A percentile compares a stretch with the other conserved stretches of the same genome.
These are phyloP conservation scores for Trichopus zeylanicus DNA, from an alignment of 116 monocot genomes.

Conservation along the genomic window DNA sequence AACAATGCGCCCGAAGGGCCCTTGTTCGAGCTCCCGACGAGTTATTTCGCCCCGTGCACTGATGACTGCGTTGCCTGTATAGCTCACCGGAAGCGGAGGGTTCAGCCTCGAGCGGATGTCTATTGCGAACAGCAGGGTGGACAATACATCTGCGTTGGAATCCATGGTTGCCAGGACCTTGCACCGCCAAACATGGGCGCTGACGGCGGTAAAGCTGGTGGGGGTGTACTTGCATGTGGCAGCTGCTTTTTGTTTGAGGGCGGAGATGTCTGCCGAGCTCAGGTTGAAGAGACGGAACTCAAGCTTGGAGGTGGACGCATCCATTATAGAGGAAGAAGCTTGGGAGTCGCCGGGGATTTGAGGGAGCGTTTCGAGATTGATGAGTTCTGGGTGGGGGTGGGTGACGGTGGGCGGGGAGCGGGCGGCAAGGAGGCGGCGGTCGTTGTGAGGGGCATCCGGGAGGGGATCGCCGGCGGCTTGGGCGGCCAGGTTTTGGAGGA, in stretches of 20 bases:
- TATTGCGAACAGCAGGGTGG: constrained; percentile 14
- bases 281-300: constrained; percentile 19
- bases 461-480: neutral
- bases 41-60: constrained; percentile 3
- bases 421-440: constrained; percentile 9
- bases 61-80: constrained; percentile 19
- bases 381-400: constrained; percentile 4
- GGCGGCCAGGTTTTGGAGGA: constrained; percentile 13
- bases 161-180: constrained; percentile 4
- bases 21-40: neutral
- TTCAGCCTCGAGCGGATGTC: constrained; percentile 9
- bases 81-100: constrained; percentile 11
- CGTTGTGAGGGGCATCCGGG: neutral
- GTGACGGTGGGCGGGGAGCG: constrained; percentile 2
- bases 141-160: neutral
- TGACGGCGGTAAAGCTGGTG: constrained; percentile 32
- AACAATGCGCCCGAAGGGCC: constrained; percentile 4
- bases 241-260: constrained; percentile 14
- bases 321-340: neutral
- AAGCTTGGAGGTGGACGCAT: neutral
- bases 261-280: constrained; percentile 1
- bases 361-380: neutral
- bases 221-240: neutral
- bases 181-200: constrained; percentile 43
- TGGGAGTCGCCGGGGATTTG: neutral